Conservation (phyloP, 257 asterid species). For the Solanum dulcamara region DNA sequence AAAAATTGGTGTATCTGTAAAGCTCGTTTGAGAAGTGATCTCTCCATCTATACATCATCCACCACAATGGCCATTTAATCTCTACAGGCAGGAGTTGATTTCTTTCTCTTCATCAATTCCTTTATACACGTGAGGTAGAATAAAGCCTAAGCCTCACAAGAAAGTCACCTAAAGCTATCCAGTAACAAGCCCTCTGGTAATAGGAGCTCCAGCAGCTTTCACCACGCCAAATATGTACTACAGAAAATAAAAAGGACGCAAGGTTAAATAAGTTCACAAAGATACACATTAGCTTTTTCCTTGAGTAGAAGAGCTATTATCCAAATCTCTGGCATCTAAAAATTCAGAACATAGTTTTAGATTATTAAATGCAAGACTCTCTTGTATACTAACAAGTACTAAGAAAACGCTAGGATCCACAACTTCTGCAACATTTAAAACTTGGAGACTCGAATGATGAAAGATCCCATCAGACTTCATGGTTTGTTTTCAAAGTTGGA, state of each 20-base stretch:
- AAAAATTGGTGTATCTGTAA: constrained; percentile 30
- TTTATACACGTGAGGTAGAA: not conserved
- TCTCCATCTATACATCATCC: constrained; percentile 59
- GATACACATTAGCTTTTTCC: not conserved
- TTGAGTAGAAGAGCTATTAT: not conserved
- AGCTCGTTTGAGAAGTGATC: constrained; percentile 13
- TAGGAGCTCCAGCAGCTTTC: not conserved
- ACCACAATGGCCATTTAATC: constrained; percentile 41
- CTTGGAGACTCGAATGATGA: not conserved
- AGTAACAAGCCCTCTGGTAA: not conserved
- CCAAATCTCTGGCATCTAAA: not conserved
- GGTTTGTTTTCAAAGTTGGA: not conserved
- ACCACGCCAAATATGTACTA: not conserved
- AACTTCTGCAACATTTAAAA: not conserved
- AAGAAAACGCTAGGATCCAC: not conserved
- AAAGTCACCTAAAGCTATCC: not conserved
- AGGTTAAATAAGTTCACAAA: not conserved
- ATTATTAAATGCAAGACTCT: not conserved
- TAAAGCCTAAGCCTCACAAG: not conserved
- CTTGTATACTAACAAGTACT: not conserved
- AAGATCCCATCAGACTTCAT: not conserved
- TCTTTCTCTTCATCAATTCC: not conserved
- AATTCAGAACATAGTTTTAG: not conserved
- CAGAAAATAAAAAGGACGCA: not conserved
- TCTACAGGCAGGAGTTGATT: constrained; percentile 8